These are phyloP conservation scores for Sporisorium graminicola DNA, from an alignment of 1,284 basidiomycete species.

Conservation along the genomic window DNA sequence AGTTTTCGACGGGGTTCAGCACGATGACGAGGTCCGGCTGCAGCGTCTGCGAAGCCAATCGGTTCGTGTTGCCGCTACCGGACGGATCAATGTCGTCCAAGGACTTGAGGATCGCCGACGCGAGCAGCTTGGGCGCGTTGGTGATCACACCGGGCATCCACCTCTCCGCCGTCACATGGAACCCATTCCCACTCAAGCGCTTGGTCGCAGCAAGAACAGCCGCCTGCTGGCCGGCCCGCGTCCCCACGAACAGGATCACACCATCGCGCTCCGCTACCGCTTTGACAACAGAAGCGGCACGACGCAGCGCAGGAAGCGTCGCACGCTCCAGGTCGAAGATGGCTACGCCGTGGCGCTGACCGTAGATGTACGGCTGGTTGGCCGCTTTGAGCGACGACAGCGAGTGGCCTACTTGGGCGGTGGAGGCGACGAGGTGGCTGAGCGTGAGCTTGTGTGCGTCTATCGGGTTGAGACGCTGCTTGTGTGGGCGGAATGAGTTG, in stretches of 20 bases:
- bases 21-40: conserved; percentile 88
- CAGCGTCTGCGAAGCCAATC: conserved; percentile 75
- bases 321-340: conserved; percentile 92
- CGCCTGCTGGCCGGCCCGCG: conserved; percentile 80
- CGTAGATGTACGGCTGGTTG: conserved; percentile 94
- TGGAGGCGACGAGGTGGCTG: conserved; percentile 89
- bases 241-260: conserved; percentile 89
- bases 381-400: conserved; percentile 85
- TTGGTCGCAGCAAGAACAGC: conserved; percentile 84
- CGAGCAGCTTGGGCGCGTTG: conserved; percentile 79
- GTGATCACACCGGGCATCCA: conserved; percentile 96
- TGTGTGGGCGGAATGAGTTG: conserved; percentile 80
- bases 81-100: conserved; percentile 40
- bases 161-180: conserved; percentile 83
- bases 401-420: conserved; percentile 93
- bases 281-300: conserved; percentile 87
- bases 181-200: conserved; percentile 76
- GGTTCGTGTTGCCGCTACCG: conserved; percentile 45
- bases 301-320: conserved; percentile 88
- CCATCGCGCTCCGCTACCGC: conserved; percentile 86
- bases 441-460: conserved; percentile 79
- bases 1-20: conserved; percentile 87
- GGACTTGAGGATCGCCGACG: conserved; percentile 58
- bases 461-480: conserved; percentile 78
- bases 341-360: conserved; percentile 87